phyloP scores from a whole-genome alignment of 2,329 filamentous ascomycete species.

The Ceratocystiopsis sp. region DNA sequence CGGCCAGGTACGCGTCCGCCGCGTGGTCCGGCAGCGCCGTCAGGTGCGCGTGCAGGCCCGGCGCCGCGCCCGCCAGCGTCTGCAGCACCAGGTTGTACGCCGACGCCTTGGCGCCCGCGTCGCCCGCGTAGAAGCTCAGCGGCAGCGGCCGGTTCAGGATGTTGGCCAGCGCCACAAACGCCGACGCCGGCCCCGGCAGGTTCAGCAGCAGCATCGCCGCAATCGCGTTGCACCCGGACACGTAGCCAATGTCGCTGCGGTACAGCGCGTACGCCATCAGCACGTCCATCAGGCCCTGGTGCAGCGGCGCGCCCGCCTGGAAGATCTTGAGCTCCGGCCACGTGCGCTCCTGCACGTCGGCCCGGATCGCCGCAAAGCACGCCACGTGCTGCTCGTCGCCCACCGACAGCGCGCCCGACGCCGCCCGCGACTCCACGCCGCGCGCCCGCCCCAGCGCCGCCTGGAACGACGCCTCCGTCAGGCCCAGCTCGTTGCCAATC shows the following conservation, averaged over 20 bases:
- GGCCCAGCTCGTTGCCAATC: slow-evolving; percentile 55
- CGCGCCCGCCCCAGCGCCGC: slow-evolving; percentile 53
- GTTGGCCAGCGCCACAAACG: slow-evolving; percentile 60
- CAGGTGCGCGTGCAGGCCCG: slow-evolving; percentile 47
- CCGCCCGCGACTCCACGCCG: slow-evolving; percentile 40
- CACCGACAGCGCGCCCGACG: slow-evolving; percentile 29
- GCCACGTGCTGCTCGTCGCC: slow-evolving; percentile 38
- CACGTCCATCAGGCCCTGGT: slow-evolving; percentile 52
- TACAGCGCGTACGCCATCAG: slow-evolving; percentile 70
- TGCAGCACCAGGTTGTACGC: slow-evolving; percentile 54
- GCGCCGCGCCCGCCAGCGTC: slow-evolving; percentile 47
- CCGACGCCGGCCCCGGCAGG: slow-evolving; percentile 41
- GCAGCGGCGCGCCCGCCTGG: slow-evolving; percentile 45
- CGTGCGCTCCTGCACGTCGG: slow-evolving; percentile 45
- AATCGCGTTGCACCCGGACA: slow-evolving; percentile 46
- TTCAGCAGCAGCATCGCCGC: slow-evolving; percentile 60
- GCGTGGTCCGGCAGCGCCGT: slow-evolving; percentile 23
- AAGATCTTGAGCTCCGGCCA: slow-evolving; percentile 63
- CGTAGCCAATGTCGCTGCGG: slow-evolving; percentile 63
- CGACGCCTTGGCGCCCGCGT: slow-evolving; percentile 49
- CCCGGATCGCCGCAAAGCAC: slow-evolving; percentile 47
- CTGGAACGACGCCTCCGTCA: slow-evolving; percentile 49
- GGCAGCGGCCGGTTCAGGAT: slow-evolving; percentile 60
- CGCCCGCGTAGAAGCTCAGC: slow-evolving; percentile 57
- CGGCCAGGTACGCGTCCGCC: slow-evolving; percentile 34